Percentiles rank a stretch among this genome's conserved stretches.
Evolutionary conservation across 768 basidiomycete species (phyloP).

Genomic region (Suillus lakei): DNA sequence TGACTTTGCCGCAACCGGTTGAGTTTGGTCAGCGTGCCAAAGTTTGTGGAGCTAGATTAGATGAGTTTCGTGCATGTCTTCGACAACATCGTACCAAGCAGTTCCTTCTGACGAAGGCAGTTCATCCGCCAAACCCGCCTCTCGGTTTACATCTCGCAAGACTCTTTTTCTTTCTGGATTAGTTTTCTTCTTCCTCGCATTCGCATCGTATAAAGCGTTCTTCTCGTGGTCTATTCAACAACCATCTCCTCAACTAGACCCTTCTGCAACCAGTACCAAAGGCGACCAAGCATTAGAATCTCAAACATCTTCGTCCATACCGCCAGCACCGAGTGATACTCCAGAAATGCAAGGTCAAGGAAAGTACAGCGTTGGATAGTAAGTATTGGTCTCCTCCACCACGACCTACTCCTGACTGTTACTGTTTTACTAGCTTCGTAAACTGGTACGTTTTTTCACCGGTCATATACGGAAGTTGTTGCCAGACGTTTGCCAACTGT

Average conservation of each 20-base stretch:
- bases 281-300: slow-evolving; percentile 19
- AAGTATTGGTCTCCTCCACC: slow-evolving; percentile 34
- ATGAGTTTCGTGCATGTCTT: slow-evolving; percentile 24
- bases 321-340: slow-evolving; percentile 13
- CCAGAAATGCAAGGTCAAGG: slow-evolving; percentile 44
- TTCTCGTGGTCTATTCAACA: slow-evolving; percentile 8
- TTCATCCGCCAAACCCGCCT: slow-evolving; percentile 22
- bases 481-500: slow-evolving; percentile 9
- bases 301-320: slow-evolving; percentile 8
- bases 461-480: neutral
- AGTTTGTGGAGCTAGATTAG: neutral
- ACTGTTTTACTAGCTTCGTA: slow-evolving; percentile 57
- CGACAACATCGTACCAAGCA: slow-evolving; percentile 20
- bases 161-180: slow-evolving; percentile 40
- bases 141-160: slow-evolving; percentile 32
- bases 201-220: slow-evolving; percentile 50
- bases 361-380: slow-evolving; percentile 86
- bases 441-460: slow-evolving; percentile 60
- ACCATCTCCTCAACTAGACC: neutral
- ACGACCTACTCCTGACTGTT: slow-evolving; percentile 11
- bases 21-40: slow-evolving; percentile 7
- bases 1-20: neutral
- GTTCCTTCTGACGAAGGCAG: slow-evolving; percentile 23
- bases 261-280: slow-evolving; percentile 17
- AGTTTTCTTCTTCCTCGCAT: slow-evolving; percentile 39